Base-by-base conservation (phyloP, 805 yeast genomes). In the Monosporozyma aerobia region DNA sequence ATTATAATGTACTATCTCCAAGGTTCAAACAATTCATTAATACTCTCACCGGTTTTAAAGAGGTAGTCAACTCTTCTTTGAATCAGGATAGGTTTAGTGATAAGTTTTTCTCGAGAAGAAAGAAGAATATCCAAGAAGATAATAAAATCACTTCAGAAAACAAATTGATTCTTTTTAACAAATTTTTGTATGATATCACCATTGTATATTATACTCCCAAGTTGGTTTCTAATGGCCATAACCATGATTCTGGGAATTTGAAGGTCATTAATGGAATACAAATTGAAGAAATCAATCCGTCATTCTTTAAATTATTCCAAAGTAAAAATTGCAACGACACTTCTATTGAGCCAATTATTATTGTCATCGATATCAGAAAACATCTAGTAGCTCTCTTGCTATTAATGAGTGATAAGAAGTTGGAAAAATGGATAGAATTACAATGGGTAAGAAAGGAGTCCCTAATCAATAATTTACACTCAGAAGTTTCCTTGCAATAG, bases 371-470 rank as follows among this genome's bases (percentile, higher is more conserved):
- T 59, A 71, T 82, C 33, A 49, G 53, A 23, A 77, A 72, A 53
- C 73, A 75, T 16, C 75, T 74, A 55, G 58, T 78, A 19, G 61
- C 79, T 16, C 59, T 71, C 13, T 69, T 81, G 51, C 65, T 85
- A 10, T 82, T 86, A 0, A 50, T 63, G 8, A 84, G 78, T 56
- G 71, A 81, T 29, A 69, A 74, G 47, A 79, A 78, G 56, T 57
- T 85, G 40, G 90, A 87, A 57, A 80, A 78, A 64, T 90, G 94
- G 87, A 67, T 90, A 7, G 97, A 90, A 63, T 71, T 71, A 43
- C 70, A 73, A 35, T 90, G 97, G 96, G 67, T 69, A 8, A 79
- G 77, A 40, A 88, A 87, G 62, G 96, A 90, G 62, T 72, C 63
- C 51, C 55, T 73, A 49, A 70, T 81, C 29, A 69, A 68, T 3